phyloP scores from a whole-genome alignment of 495 filamentous ascomycete genomes.

The Halenospora varia region DNA sequence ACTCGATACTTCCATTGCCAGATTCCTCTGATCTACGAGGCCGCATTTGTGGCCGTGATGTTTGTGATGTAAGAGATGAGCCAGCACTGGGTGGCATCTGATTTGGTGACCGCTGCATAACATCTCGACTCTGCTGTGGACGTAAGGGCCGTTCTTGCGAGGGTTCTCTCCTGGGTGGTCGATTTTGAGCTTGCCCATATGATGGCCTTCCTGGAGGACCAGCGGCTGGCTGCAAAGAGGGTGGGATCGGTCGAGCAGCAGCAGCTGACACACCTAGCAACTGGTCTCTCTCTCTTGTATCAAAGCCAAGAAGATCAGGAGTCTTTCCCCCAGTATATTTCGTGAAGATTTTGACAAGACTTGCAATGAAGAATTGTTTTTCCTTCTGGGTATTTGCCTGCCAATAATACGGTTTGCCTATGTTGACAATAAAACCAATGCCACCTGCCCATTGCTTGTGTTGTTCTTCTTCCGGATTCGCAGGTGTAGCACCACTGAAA shows the following conservation, averaged over 20 bases:
- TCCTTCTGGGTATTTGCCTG: constrained; percentile 86
- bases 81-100: neutral
- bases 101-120: constrained; percentile 31
- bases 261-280: constrained; percentile 15
- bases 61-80: constrained; percentile 24
- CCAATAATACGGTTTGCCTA: constrained; percentile 97
- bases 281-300: constrained; percentile 65
- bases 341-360: constrained; percentile 87
- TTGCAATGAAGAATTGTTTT: constrained; percentile 97
- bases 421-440: constrained; percentile 80
- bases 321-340: constrained; percentile 90
- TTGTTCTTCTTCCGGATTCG: constrained; percentile 55
- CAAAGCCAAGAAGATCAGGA: constrained; percentile 79
- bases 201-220: neutral
- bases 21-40: constrained; percentile 29
- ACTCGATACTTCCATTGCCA: constrained; percentile 42
- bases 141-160: constrained; percentile 40
- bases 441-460: constrained; percentile 73
- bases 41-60: constrained; percentile 27
- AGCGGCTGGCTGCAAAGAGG: constrained; percentile 3
- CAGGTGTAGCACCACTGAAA: constrained; percentile 53
- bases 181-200: constrained; percentile 21
- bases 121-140: constrained; percentile 44
- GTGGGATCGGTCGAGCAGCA: constrained; percentile 2
- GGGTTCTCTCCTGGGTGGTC: constrained; percentile 31